A percentile compares a stretch with the other conserved stretches of the same genome.
These are phyloP conservation scores for Picochlorum sp. DNA, from an alignment of 139 green algal species.

Conservation along the genomic window DNA sequence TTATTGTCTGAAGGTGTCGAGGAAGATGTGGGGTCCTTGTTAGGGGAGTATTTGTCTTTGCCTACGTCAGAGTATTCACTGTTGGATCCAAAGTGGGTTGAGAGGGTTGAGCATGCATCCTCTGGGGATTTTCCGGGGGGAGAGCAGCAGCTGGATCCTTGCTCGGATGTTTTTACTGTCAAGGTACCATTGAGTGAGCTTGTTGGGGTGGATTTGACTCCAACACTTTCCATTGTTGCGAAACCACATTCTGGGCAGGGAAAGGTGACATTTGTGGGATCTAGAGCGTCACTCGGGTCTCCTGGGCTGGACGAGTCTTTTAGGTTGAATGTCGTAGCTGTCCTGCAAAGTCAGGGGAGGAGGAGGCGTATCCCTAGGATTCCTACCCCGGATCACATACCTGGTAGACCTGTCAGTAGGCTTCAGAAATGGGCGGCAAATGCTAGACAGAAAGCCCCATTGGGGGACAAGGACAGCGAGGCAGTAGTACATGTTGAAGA, in stretches of 20 bases:
- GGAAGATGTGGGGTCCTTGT: neutral
- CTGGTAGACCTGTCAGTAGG: constrained; percentile 24
- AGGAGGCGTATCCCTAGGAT: constrained; percentile 2
- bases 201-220: constrained; percentile 20
- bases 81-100: constrained; percentile 33
- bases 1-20: neutral
- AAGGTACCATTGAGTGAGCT: constrained; percentile 24
- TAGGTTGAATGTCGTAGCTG: constrained; percentile 22
- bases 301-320: constrained; percentile 20
- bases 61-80: constrained; percentile 26
- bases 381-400: constrained; percentile 18
- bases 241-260: neutral
- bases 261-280: constrained; percentile 18
- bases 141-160: constrained; percentile 4
- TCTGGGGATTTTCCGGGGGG: neutral
- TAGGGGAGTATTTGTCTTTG: constrained; percentile 24
- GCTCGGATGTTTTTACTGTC: constrained; percentile 13
- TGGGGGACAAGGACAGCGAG: neutral
- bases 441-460: neutral
- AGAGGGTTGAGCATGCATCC: neutral
- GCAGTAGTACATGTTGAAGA: neutral
- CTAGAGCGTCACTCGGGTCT: constrained; percentile 14
- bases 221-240: constrained; percentile 15
- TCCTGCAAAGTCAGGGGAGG: constrained; percentile 6
- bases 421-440: constrained; percentile 20